These are phyloP conservation scores for Rhamnella rubrinervis DNA, from an alignment of 331 rosid species.

Conservation along the genomic window DNA sequence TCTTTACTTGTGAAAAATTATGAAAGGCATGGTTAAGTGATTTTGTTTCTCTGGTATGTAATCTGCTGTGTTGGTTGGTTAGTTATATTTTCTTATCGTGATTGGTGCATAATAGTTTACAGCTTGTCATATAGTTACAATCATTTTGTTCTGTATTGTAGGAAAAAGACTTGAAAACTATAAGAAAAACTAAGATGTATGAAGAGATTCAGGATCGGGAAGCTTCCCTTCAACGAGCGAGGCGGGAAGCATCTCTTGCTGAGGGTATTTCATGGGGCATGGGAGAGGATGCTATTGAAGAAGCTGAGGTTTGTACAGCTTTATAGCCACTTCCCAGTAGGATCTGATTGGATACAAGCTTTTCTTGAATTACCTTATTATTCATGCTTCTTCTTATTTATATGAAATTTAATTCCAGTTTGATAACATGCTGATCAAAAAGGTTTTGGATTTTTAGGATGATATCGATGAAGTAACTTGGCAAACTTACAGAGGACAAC, in stretches of 20 bases:
- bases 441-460: constrained; percentile 57
- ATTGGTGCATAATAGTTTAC: neutral
- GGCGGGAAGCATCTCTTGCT: constrained; percentile 65
- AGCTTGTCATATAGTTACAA: neutral
- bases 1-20: neutral
- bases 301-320: constrained; percentile 67
- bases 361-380: constrained; percentile 16
- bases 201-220: constrained; percentile 69
- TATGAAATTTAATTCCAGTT: constrained; percentile 1
- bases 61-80: too few species aligned
- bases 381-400: neutral
- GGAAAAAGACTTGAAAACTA: constrained; percentile 61
- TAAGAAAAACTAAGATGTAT: constrained; percentile 57
- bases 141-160: constrained; percentile 26
- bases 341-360: constrained; percentile 15
- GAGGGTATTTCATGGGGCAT: constrained; percentile 98
- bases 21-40: neutral
- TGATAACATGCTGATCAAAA: constrained; percentile 16
- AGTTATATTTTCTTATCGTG: too few species aligned
- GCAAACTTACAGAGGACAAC: constrained; percentile 89
- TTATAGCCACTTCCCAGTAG: constrained; percentile 14
- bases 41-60: too few species aligned
- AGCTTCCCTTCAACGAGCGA: constrained; percentile 94
- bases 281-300: constrained; percentile 98
- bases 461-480: constrained; percentile 86